Evolutionary conservation across 345 rosid genomes (phyloP), one percentile per base, ranked within the genome.

Genomic region (Psidium guajava): DNA sequence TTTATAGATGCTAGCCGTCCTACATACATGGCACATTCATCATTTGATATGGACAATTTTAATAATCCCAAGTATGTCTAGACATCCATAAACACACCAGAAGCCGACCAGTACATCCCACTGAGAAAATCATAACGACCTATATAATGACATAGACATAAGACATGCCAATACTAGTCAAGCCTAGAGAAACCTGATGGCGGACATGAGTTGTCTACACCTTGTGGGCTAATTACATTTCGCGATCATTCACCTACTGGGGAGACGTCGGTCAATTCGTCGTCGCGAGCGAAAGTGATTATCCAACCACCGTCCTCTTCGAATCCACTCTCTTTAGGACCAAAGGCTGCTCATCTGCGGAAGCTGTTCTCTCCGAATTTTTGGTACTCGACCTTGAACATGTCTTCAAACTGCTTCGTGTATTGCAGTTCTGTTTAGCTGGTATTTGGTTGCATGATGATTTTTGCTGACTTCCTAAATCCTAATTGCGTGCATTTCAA

Each of bases 241-340:
- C 18, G 9, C 5, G 8, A 59, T 44, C 13, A 59, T 59, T 24
- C 24, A 61, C 89, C 86, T 77, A 91, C 92, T 82, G 85, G 89
- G 54, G 91, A 88, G 3, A 85, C 32, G 58, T 89, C 40, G 13
- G 86, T 86, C 12, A 85, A 85, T 86, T 94, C 94, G 58, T 89
- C 75, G 80, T 89, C 77, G 61, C 86, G 93, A 24, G 89, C 91
- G 86, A 88, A 94, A 51, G 91, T 87, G 84, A 92, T 82, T 82
- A 93, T 85, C 94, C 92, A 91, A 8, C 93, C 89, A 77, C 92
- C 93, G 18, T 90, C 95, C 86, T 92, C 93, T 85, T 90, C 90
- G 3, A 20, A 6, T 32, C 88, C 75, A 7, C 84, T 84, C 36
- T n/a, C 77, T 88, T 88, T 88, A 18, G 90, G 88, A 49, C 89